A percentile compares a stretch with the other conserved stretches of the same genome.
Conservation (phyloP, 2,329 filamentous ascomycete species). For the Clarireedia homoeocarpa region DNA sequence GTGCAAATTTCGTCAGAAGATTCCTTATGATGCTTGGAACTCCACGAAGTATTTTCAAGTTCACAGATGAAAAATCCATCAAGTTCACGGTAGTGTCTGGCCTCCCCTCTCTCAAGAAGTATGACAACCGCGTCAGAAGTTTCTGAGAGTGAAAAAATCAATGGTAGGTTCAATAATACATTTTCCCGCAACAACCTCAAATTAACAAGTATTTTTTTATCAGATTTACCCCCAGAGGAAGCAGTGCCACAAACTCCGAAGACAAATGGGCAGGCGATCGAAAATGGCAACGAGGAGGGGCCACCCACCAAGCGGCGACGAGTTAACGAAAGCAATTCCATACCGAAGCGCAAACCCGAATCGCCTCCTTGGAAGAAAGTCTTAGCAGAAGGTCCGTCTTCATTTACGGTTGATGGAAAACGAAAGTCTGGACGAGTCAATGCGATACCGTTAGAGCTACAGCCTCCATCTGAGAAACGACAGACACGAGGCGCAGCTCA, state of each 20-base stretch:
- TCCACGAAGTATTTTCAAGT: slow-evolving; percentile 44
- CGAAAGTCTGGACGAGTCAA: slow-evolving; percentile 61
- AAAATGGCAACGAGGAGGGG: slow-evolving; percentile 33
- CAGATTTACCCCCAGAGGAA: slow-evolving; percentile 20
- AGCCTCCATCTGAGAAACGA: slow-evolving; percentile 42
- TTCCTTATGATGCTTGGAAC: slow-evolving; percentile 41
- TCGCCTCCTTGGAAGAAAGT: slow-evolving; percentile 94
- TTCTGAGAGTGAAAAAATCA: slow-evolving; percentile 25
- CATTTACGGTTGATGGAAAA: slow-evolving; percentile 67
- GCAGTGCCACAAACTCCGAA: slow-evolving; percentile 18
- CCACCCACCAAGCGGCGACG: slow-evolving; percentile 60
- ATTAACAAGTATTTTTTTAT: slow-evolving; percentile 12
- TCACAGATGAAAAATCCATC: slow-evolving; percentile 50
- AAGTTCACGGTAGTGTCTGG: slow-evolving; percentile 41
- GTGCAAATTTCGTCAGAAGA: slow-evolving; percentile 43
- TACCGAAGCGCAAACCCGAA: slow-evolving; percentile 43
- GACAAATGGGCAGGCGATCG: slow-evolving; percentile 27
- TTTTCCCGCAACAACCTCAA: neutral
- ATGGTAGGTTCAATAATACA: slow-evolving; percentile 17
- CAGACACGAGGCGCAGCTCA: slow-evolving; percentile 41
- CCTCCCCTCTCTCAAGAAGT: slow-evolving; percentile 23
- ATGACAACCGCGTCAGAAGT: slow-evolving; percentile 31
- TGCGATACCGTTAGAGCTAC: slow-evolving; percentile 43
- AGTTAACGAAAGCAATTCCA: slow-evolving; percentile 40
- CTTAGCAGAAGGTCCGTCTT: slow-evolving; percentile 77